Conservation (phyloP, 768 basidiomycete genomes). For the Tephrocybe rancida region DNA sequence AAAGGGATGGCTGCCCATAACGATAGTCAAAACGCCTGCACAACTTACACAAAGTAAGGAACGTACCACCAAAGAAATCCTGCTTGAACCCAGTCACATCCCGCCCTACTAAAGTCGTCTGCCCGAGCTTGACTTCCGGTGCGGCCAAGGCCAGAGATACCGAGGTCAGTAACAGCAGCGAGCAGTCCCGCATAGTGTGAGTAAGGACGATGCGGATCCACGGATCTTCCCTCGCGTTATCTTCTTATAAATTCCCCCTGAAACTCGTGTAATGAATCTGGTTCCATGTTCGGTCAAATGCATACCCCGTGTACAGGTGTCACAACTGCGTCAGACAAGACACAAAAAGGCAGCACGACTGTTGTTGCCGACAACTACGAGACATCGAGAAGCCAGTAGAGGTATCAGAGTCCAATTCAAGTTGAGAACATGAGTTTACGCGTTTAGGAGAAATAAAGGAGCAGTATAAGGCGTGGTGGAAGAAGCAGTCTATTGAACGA, state of each 20-base stretch:
- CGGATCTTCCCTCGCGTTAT: background rate
- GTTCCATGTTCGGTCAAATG: background rate
- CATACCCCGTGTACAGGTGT: background rate
- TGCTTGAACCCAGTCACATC: constrained; percentile 34
- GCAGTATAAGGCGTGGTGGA: too few relatives aligned
- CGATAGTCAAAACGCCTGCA: background rate
- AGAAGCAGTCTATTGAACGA: too few relatives aligned
- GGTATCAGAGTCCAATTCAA: too few relatives aligned
- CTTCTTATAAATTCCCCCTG: background rate
- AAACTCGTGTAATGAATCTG: background rate
- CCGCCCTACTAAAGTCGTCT: constrained; percentile 39
- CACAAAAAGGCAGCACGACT: too few relatives aligned
- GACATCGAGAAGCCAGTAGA: too few relatives aligned
- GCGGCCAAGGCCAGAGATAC: constrained; percentile 13
- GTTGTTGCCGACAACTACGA: too few relatives aligned
- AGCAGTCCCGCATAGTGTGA: constrained; percentile 8
- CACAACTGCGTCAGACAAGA: background rate
- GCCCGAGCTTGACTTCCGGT: constrained; percentile 39
- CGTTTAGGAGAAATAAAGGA: too few relatives aligned
- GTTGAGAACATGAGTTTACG: too few relatives aligned
- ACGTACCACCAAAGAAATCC: constrained; percentile 51
- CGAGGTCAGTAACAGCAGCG: constrained; percentile 1
- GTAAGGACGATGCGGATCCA: background rate
- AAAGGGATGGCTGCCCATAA: constrained; percentile 51
- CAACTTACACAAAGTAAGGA: background rate